These are phyloP conservation scores for Mycena vitilis DNA, from an alignment of 768 basidiomycete genomes.

Conservation along the genomic window DNA sequence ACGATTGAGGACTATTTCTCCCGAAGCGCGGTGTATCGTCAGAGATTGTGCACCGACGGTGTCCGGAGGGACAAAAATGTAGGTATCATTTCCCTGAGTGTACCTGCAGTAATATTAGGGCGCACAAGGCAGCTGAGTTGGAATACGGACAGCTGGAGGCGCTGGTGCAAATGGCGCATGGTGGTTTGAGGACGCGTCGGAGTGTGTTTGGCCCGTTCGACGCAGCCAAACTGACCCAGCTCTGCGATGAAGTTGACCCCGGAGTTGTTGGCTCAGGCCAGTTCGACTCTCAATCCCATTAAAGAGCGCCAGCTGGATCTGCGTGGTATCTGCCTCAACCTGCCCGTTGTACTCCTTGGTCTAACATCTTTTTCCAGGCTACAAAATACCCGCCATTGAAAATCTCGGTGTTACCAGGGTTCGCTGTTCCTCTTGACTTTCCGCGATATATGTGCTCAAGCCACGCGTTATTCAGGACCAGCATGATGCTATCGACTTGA, in stretches of 20 bases:
- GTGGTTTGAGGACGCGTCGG: constrained; percentile 56
- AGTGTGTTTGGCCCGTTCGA: constrained; percentile 39
- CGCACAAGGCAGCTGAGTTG: background rate
- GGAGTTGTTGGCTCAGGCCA: constrained; percentile 87
- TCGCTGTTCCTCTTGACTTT: constrained; percentile 53
- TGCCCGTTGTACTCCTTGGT: constrained; percentile 37
- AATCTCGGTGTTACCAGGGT: constrained; percentile 94
- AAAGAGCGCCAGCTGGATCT: constrained; percentile 94
- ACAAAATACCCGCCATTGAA: constrained; percentile 96
- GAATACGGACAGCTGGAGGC: constrained; percentile 72
- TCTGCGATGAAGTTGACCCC: constrained; percentile 90
- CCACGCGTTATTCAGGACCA: constrained; percentile 71
- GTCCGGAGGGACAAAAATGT: constrained; percentile 79
- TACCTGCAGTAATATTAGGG: constrained; percentile 60
- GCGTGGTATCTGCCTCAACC: constrained; percentile 65
- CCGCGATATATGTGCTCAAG: constrained; percentile 33
- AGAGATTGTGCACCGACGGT: constrained; percentile 71
- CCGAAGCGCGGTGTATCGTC: constrained; percentile 79
- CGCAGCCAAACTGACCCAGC: constrained; percentile 22
- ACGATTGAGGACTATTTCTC: constrained; percentile 80
- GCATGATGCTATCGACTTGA: constrained; percentile 93
- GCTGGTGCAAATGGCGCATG: constrained; percentile 80
- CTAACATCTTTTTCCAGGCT: constrained; percentile 62
- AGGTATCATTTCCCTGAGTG: constrained; percentile 76
- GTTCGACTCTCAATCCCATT: constrained; percentile 81